A percentile compares a stretch with the other conserved stretches of the same genome.
phyloP scores from a whole-genome alignment of 352 stramenopile species.

The Globisporangium takayamanum region DNA sequence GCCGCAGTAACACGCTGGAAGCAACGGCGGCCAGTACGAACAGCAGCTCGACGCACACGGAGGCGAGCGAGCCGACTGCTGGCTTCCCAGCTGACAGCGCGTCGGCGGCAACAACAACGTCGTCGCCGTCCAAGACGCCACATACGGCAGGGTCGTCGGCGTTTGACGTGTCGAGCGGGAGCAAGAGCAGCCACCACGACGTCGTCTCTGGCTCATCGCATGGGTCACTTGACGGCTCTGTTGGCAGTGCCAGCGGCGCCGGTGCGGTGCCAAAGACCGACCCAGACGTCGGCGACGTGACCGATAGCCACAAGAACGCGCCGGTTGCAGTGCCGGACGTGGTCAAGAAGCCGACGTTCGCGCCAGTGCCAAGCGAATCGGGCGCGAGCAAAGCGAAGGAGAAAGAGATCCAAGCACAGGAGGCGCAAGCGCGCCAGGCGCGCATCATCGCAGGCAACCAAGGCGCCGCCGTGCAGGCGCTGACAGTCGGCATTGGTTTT shows the following conservation, averaged over 20 bases:
- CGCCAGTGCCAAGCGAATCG: slow-evolving; percentile 9
- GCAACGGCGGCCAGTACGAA: no score
- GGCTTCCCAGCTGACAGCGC: not conserved
- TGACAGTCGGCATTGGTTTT: slow-evolving; percentile 16
- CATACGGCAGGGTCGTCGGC: not conserved
- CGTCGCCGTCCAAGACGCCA: no score
- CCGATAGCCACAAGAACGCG: slow-evolving; percentile 10
- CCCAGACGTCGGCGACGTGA: slow-evolving; percentile 30
- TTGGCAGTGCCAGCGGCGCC: slow-evolving; percentile 1
- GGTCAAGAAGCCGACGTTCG: slow-evolving; percentile 9
- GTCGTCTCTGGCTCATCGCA: not conserved
- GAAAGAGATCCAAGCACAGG: slow-evolving; percentile 25
- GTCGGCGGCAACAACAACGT: not conserved
- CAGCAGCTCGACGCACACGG: no score
- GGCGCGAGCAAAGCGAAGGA: slow-evolving; percentile 15
- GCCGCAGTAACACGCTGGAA: not conserved
- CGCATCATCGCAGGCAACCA: slow-evolving; percentile 22
- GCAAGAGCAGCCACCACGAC: not conserved
- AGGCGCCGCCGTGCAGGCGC: slow-evolving; percentile 3
- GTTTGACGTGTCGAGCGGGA: not conserved
- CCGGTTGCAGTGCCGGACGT: slow-evolving; percentile 7
- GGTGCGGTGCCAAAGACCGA: slow-evolving; percentile 4
- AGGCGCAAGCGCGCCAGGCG: slow-evolving; percentile 40
- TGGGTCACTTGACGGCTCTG: slow-evolving; percentile 4
- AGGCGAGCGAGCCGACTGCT: no score